These are phyloP conservation scores for Saturnispora serradocipensis DNA, from an alignment of 805 yeast genomes.

Conservation along the genomic window DNA sequence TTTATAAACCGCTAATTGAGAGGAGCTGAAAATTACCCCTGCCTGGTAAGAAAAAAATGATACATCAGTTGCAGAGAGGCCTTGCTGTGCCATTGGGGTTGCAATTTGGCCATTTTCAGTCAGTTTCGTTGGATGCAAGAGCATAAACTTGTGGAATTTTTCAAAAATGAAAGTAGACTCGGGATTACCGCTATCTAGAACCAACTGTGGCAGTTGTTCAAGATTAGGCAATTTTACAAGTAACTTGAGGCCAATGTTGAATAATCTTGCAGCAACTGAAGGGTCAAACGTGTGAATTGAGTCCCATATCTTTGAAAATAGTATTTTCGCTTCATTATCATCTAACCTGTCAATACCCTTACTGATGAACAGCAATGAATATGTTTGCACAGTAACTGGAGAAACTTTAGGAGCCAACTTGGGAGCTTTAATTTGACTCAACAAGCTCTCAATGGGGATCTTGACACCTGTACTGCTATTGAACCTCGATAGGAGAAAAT, in stretches of 20 bases:
- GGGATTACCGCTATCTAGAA: slow-evolving; percentile 29
- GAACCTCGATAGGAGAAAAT: slow-evolving; percentile 59
- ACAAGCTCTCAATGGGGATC: slow-evolving; percentile 54
- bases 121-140: slow-evolving; percentile 40
- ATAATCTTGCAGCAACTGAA: slow-evolving; percentile 42
- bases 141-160: slow-evolving; percentile 46
- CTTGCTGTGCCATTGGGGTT: slow-evolving; percentile 46
- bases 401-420: slow-evolving; percentile 34
- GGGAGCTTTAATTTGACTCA: slow-evolving; percentile 56
- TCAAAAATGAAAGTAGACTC: slow-evolving; percentile 40
- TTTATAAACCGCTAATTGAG: slow-evolving; percentile 36
- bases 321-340: slow-evolving; percentile 26
- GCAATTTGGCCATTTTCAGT: slow-evolving; percentile 33
- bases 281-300: slow-evolving; percentile 34
- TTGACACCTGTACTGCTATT: slow-evolving; percentile 44
- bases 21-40: slow-evolving; percentile 48
- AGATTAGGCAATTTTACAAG: slow-evolving; percentile 18
- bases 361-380: slow-evolving; percentile 56
- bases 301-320: slow-evolving; percentile 40
- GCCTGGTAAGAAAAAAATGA: slow-evolving; percentile 61
- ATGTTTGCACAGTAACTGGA: slow-evolving; percentile 44
- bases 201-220: slow-evolving; percentile 9
- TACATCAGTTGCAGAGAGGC: slow-evolving; percentile 48
- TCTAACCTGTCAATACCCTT: slow-evolving; percentile 54
- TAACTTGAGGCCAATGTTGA: slow-evolving; percentile 50